Evolutionary conservation across 805 yeast species (phyloP).

Genomic region (Metschnikowia santaceciliae): DNA sequence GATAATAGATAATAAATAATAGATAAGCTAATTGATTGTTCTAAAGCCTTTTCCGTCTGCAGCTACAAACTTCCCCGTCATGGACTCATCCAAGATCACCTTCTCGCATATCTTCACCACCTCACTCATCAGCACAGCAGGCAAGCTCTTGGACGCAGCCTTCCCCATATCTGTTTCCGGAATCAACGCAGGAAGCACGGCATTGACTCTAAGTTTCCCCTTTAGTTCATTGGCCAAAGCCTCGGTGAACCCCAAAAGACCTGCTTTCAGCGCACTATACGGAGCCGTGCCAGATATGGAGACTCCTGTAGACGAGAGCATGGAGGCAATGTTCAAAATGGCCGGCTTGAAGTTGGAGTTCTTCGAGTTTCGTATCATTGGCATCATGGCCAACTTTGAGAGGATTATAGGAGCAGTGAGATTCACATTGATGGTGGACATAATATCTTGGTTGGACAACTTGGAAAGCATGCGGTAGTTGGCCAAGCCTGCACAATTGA

Average conservation of each 20-base stretch:
- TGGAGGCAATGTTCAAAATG: slow-evolving; percentile 65
- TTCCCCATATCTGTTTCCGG: slow-evolving; percentile 64
- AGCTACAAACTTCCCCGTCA: slow-evolving; percentile 32
- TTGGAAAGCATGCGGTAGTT: slow-evolving; percentile 49
- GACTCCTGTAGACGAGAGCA: slow-evolving; percentile 43
- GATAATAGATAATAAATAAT: neutral
- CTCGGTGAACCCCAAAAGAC: slow-evolving; percentile 57
- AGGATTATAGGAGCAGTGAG: slow-evolving; percentile 58
- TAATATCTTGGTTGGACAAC: slow-evolving; percentile 40
- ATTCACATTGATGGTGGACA: slow-evolving; percentile 49
- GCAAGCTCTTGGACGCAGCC: slow-evolving; percentile 19
- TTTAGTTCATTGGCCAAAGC: slow-evolving; percentile 59
- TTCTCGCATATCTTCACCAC: slow-evolving; percentile 24
- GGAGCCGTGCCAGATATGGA: slow-evolving; percentile 54
- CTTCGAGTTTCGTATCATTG: slow-evolving; percentile 42
- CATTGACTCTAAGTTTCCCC: slow-evolving; percentile 55
- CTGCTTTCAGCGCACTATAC: slow-evolving; percentile 71
- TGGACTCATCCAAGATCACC: slow-evolving; percentile 14
- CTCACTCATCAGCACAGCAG: slow-evolving; percentile 21
- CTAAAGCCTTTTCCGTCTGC: slow-evolving; percentile 16
- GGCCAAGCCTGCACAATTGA: slow-evolving; percentile 67
- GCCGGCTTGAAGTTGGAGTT: slow-evolving; percentile 21
- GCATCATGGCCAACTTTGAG: slow-evolving; percentile 47
- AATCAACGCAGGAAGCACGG: slow-evolving; percentile 65
- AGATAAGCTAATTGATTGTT: neutral